Evolutionary conservation across 2,329 filamentous ascomycete genomes (phyloP), one percentile per base, ranked within the genome.

Genomic region (Diaporthe humulicola): DNA sequence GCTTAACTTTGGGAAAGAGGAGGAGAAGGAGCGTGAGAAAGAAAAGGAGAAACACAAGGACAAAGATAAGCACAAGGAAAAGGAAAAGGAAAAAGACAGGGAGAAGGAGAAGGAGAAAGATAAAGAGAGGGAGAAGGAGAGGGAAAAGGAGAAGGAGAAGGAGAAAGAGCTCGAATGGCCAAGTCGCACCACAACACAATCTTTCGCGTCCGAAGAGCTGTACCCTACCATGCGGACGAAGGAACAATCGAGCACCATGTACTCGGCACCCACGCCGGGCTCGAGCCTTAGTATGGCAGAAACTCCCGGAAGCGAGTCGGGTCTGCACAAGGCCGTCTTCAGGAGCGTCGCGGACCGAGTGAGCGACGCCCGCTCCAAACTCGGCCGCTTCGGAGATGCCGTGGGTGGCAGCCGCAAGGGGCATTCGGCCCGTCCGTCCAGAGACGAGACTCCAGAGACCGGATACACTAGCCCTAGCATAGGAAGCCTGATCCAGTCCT

Each of bases 341-440:
- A 97, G 94, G 82, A 94, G 92, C 75, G 94, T 97, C 22, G 93
- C 93, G 3, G 94, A 91, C 7, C 93, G 93, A 77, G 93, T 94
- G 81, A 94, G 90, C 76, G 95, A 97, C 83, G 94, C 95, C 60
- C 92, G 93, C 61, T 95, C 93, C 73, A 95, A 95, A 0, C 89
- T 98, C 73, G 94, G 94, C 2, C 92, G 94, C 48, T 95, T 98
- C 82, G 96, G 96, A 80, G 95, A 96, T 81, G 95, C 92, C 3
- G 93, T 98, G 48, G 94, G 94, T 1, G 87, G 88, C 19, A 85
- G 85, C 15, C 81, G 87, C n/a, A 87, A 87, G 77, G 88, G 89
- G 2, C 90, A 93, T 75, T 79, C 81, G 61, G 87, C 83, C 77
- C 88, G 88, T 19, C 86, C 87, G n/a, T 91, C 90, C 5, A 90